Evolutionary conservation across 2,329 filamentous ascomycete species (phyloP), one percentile per base, ranked within the genome.

Genomic region (Ascochyta pisi): DNA sequence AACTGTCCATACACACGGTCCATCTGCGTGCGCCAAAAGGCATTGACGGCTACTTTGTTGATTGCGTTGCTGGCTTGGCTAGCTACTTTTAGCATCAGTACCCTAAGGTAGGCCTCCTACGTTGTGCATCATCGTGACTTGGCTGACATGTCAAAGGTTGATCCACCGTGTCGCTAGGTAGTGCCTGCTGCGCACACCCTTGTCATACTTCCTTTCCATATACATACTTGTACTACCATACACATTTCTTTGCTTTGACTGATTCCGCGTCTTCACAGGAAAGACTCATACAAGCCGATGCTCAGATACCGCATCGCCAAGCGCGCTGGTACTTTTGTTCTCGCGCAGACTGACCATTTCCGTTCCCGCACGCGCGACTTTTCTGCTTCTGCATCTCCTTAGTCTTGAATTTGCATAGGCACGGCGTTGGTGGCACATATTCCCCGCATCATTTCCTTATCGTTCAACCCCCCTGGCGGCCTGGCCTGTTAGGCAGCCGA

Each of bases 61-160:
- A 82, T 96, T 55, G 91, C 91, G 9, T 81, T 97, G 54, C 82
- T 96, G 57, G 89, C 91, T n/a, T 98, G 94, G 94, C 84, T 94
- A 58, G 83, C 89, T 74, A 97, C 92, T 22, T 96, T 98, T 77
- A 86, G 89, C 45, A 88, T 97, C 54, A 96, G 92, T 76, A 76
- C 73, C 16, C 57, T 76, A 47, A 72, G 75, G 73, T 75, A 60
- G 33, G 61, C 58, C 29, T 31, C 26, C 24, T 13, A 29, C 15
- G 3, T 10, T 13, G 13, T 4, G 37, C 40, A 33, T 15, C 24
- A 23, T 39, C 37, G n/a, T 54, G 40, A 19, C 6, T n/a, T 7
- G 19, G 43, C 63, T 67, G 45, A 65, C 37, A 39, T 16, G 19
- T 3, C 38, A 23, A 55, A 69, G 66, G 62, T 63, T 69, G 61